These are phyloP conservation scores for Phoenix roebelenii DNA, from an alignment of 176 grass and related monocot genomes.

Conservation along the genomic window DNA sequence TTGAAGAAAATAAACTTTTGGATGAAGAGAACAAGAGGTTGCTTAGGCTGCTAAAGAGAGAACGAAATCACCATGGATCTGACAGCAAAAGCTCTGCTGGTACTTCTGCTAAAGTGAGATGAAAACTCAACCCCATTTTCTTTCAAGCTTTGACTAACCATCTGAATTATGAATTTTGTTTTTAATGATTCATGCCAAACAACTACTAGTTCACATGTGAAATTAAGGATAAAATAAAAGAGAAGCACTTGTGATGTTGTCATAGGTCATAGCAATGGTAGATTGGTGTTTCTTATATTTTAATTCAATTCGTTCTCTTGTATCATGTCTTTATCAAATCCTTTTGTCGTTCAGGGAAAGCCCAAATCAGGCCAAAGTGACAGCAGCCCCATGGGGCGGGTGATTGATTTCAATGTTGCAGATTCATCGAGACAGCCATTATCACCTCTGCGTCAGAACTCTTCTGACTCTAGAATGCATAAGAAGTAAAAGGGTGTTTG, in stretches of 20 bases:
- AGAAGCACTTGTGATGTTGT: no score
- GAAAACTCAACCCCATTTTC: no score
- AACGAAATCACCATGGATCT: constrained; percentile 33
- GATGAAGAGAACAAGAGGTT: constrained; percentile 72
- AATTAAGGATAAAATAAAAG: no score
- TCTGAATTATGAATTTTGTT: no score
- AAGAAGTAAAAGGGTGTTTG: constrained; percentile 39
- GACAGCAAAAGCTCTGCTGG: constrained; percentile 44
- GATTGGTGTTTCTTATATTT: no score
- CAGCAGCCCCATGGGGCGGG: constrained; percentile 12
- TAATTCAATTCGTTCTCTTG: no score
- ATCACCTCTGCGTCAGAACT: constrained; percentile 47
- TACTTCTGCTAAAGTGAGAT: constrained; percentile 50
- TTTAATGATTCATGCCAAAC: no score
- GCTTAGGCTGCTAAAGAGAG: constrained; percentile 40
- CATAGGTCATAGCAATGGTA: no score
- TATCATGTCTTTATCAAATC: no score
- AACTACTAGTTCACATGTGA: no score
- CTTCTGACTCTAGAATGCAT: constrained; percentile 53
- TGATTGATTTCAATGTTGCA: constrained; percentile 39
- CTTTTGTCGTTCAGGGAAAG: constrained; percentile 36
- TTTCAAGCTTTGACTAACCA: no score
- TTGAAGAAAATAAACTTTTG: constrained; percentile 63
- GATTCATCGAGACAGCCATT: constrained; percentile 53
- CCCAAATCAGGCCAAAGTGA: constrained; percentile 58